Conservation (phyloP, 116 monocot species). For the Cymodocea nodosa region DNA sequence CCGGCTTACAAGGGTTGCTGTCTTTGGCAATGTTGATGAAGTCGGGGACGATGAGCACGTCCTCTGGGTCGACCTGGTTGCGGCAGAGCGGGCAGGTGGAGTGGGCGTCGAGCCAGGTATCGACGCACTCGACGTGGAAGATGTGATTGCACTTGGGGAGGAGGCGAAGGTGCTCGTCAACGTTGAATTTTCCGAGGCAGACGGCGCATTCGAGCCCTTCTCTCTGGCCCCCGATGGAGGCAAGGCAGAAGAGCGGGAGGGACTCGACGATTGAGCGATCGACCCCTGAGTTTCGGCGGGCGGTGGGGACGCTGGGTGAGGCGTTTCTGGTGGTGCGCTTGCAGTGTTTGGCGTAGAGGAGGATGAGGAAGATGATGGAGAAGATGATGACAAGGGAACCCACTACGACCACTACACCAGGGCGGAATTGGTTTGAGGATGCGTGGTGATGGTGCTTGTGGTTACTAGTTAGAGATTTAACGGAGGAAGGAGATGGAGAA, state of each 20-base stretch:
- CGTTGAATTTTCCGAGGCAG: conserved; percentile 56
- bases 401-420: conserved; percentile 52
- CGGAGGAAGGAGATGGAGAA: too few species aligned
- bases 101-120: conserved; percentile 86
- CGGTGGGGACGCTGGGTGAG: not conserved
- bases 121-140: conserved; percentile 82
- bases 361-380: conserved; percentile 68
- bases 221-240: conserved; percentile 46
- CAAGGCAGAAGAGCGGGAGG: conserved; percentile 83
- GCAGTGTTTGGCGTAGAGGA: conserved; percentile 85
- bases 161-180: conserved; percentile 54
- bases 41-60: conserved; percentile 44
- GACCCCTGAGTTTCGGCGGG: conserved; percentile 53
- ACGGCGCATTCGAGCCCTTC: conserved; percentile 85
- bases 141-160: conserved; percentile 77
- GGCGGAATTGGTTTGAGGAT: conserved; percentile 24
- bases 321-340: conserved; percentile 11
- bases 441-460: too few species aligned
- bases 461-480: too few species aligned
- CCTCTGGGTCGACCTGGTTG: conserved; percentile 61
- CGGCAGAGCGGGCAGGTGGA: conserved; percentile 91
- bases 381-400: conserved; percentile 62
- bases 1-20: not conserved
- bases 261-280: conserved; percentile 57
- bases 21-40: not conserved